phyloP scores from a whole-genome alignment of 2,329 filamentous ascomycete species.

The Trichophaea hybrida region DNA sequence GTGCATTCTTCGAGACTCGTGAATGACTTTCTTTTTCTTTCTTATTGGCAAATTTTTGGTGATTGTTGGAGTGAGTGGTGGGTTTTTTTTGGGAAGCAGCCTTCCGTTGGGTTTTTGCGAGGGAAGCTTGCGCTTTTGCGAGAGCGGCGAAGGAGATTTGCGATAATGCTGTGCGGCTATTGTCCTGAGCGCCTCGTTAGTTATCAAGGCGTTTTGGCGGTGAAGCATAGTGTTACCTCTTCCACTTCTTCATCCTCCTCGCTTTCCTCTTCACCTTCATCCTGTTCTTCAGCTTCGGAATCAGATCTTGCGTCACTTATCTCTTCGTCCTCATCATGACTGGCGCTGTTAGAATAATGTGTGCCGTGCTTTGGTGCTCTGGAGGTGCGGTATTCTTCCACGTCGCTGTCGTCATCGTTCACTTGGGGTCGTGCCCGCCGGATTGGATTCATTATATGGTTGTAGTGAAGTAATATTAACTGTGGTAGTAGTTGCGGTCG shows the following conservation, averaged over 20 bases:
- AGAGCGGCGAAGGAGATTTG: slow-evolving; percentile 79
- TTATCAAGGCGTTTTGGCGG: not conserved
- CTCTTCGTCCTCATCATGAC: slow-evolving; percentile 35
- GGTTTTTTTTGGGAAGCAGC: slow-evolving; percentile 25
- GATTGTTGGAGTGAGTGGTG: slow-evolving; percentile 27
- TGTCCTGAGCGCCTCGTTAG: not conserved
- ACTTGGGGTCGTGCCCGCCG: slow-evolving; percentile 31
- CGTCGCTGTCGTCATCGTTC: slow-evolving; percentile 33
- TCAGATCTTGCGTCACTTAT: not conserved
- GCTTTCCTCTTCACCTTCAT: slow-evolving; percentile 30
- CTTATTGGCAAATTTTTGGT: slow-evolving; percentile 31
- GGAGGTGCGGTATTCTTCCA: not conserved
- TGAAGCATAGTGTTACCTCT: slow-evolving; percentile 30
- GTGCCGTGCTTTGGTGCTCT: not conserved
- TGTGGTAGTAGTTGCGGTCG: not conserved
- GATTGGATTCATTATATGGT: slow-evolving; percentile 33
- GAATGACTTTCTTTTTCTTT: not conserved
- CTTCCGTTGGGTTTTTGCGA: slow-evolving; percentile 36
- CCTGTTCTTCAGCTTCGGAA: slow-evolving; percentile 26
- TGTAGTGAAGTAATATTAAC: not conserved
- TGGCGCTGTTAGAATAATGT: slow-evolving; percentile 3
- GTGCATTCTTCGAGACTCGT: slow-evolving; percentile 77
- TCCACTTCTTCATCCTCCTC: slow-evolving; percentile 29
- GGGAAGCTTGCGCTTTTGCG: slow-evolving; percentile 64
- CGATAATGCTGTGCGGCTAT: slow-evolving; percentile 32